Percentiles rank a stretch among this genome's conserved stretches.
Conservation (phyloP, 2,329 filamentous ascomycete genomes). For the Mycosphaerella sp. region DNA sequence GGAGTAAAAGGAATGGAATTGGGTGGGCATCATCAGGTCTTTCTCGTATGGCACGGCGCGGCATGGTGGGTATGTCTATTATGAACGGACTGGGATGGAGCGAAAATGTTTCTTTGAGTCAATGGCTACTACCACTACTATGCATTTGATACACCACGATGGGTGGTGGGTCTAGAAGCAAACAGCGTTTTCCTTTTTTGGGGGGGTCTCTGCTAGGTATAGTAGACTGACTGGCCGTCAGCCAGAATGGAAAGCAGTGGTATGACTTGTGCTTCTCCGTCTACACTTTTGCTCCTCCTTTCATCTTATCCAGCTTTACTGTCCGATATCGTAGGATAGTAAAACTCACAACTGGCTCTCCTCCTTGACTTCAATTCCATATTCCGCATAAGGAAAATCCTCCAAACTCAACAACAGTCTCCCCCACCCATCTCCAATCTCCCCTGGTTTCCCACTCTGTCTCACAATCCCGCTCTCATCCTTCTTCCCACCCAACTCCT, state of each 20-base stretch:
- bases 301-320: too few species aligned
- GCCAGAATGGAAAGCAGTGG: too few species aligned
- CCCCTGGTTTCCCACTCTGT: constrained; percentile 35
- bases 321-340: too few species aligned
- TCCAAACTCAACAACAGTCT: constrained; percentile 49
- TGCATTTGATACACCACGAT: constrained; percentile 1
- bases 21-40: not conserved
- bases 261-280: too few species aligned
- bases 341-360: constrained; percentile 12
- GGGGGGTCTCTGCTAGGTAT: not conserved
- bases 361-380: constrained; percentile 45
- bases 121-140: not conserved
- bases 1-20: constrained; percentile 27
- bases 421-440: constrained; percentile 56
- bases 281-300: too few species aligned
- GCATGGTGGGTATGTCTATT: not conserved
- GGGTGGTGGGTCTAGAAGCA: not conserved
- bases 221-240: too few species aligned
- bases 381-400: constrained; percentile 54
- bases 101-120: too few species aligned
- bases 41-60: not conserved
- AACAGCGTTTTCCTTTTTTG: not conserved
- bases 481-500: too few species aligned
- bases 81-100: too few species aligned
- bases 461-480: constrained; percentile 3